phyloP scores from a whole-genome alignment of 1,284 basidiomycete species.

The Rhizopogon hawkerae region DNA sequence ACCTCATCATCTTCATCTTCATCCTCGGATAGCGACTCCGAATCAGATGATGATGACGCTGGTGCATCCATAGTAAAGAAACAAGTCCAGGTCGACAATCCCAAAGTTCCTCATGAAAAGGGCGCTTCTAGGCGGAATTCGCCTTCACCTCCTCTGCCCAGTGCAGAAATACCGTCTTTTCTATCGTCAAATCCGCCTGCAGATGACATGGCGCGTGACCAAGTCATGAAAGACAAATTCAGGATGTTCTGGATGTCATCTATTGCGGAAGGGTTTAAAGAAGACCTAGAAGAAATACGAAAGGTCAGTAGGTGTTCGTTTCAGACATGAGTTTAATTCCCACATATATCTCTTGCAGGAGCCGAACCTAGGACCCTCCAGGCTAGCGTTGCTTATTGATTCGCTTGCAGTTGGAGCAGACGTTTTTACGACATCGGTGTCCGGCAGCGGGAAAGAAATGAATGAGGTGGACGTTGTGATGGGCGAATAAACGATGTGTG shows the following conservation, averaged over 20 bases:
- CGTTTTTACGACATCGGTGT: slow-evolving; percentile 44
- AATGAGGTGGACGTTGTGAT: slow-evolving; percentile 49
- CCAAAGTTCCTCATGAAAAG: slow-evolving; percentile 3
- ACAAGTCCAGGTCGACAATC: slow-evolving; percentile 5
- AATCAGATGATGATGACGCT: slow-evolving; percentile 12
- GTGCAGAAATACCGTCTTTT: slow-evolving; percentile 41
- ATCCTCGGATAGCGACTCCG: slow-evolving; percentile 22
- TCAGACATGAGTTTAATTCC: neutral
- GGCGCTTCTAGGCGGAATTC: slow-evolving; percentile 18
- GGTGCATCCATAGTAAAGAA: slow-evolving; percentile 5
- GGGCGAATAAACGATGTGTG: slow-evolving; percentile 12
- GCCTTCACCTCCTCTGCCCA: slow-evolving; percentile 42
- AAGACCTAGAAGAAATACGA: slow-evolving; percentile 68
- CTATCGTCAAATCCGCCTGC: slow-evolving; percentile 26
- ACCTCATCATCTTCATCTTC: slow-evolving; percentile 26
- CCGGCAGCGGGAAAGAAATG: slow-evolving; percentile 20
- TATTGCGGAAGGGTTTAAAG: slow-evolving; percentile 68
- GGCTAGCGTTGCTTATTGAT: slow-evolving; percentile 64
- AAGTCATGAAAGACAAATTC: slow-evolving; percentile 53
- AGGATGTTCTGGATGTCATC: slow-evolving; percentile 75
- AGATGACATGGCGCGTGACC: slow-evolving; percentile 36
- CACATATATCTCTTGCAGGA: slow-evolving; percentile 39
- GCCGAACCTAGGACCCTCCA: slow-evolving; percentile 56
- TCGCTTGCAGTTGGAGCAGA: slow-evolving; percentile 70
- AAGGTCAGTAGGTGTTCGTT: slow-evolving; percentile 35